Conservation (phyloP, 2,329 filamentous ascomycete genomes). For the Scopulariopsis brevicaulis region DNA sequence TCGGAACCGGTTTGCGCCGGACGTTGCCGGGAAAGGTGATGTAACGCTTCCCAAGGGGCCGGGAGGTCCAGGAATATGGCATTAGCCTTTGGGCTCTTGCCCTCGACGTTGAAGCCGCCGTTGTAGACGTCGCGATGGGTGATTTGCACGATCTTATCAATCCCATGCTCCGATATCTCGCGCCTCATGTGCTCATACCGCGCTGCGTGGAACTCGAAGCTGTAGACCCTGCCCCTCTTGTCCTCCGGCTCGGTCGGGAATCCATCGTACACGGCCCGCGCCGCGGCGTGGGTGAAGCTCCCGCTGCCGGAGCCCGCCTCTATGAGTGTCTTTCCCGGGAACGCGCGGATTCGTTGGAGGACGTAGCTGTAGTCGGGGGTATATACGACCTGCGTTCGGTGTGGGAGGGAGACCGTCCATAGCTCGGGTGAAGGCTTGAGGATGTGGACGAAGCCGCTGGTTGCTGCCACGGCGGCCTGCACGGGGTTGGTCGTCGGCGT, state of each 20-base stretch:
- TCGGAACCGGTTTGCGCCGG: constrained; percentile 14
- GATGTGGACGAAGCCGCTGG: constrained; percentile 66
- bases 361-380: constrained; percentile 82
- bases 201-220: constrained; percentile 70
- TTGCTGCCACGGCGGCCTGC: constrained; percentile 40
- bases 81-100: constrained; percentile 50
- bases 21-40: constrained; percentile 53
- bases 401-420: constrained; percentile 71
- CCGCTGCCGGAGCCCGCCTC: constrained; percentile 76
- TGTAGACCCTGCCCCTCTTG: constrained; percentile 60
- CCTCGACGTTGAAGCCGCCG: constrained; percentile 53
- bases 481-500: constrained; percentile 11
- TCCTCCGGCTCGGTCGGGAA: constrained; percentile 36
- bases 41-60: constrained; percentile 69
- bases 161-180: constrained; percentile 57
- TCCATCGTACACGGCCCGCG: constrained; percentile 65
- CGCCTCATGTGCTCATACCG: constrained; percentile 57
- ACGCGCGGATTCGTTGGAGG: constrained; percentile 61
- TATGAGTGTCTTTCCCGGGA: constrained; percentile 63
- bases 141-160: constrained; percentile 56
- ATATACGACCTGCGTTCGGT: constrained; percentile 79
- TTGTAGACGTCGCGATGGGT: constrained; percentile 73
- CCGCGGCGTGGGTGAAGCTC: constrained; percentile 72
- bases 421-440: constrained; percentile 70
- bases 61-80: constrained; percentile 72